Evolutionary conservation across 2,329 filamentous ascomycete genomes (phyloP), one percentile per base, ranked within the genome.

Genomic region (Monosporascus sp.): DNA sequence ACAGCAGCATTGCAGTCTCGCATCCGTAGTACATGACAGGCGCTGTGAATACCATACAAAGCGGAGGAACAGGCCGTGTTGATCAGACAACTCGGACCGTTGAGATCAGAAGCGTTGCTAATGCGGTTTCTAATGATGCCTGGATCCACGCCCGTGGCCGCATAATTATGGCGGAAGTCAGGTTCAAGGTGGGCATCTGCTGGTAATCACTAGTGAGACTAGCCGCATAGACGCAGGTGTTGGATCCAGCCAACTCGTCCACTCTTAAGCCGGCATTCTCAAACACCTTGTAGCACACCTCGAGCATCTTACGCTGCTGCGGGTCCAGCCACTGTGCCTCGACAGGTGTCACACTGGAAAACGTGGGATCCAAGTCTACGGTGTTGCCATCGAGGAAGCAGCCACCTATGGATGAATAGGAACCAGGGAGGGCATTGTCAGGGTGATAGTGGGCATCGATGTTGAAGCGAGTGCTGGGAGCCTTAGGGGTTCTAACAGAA

Each of bases 301-400:
- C 71, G 5, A 74, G 64, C 17, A 72, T 58, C 52, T 68, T 65
- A 1, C 73, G 63, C 53, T 74, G 71, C 55, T 75, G 72, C 0
- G 74, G 74, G 47, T 77, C 74, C 55, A 75, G 67, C 24, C 60
- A 63, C 47, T 64, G 62, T 18, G 70, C 71, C 55, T 77, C 74
- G 15, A 64, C 55, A 1, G 67, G 64, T 1, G 60, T 65, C 44
- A 75, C 72, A 43, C 64, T 62, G 59, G 76, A 77, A 59, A 77
- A 73, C 3, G 55, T 67, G 38, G 55, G 57, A 31, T 65, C 63
- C 48, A 65, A 65, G 22, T 60, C 56, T 3, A 53, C 52, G 1
- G 53, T 54, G 5, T 57, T 50, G 11, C 54, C 60, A 38, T 61
- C 52, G 15, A 65, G 52, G 35, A 65, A 65, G 50, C 63, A 64